These are phyloP conservation scores for Pisolithus thermaeus DNA, from an alignment of 1,284 basidiomycete genomes.

Conservation along the genomic window DNA sequence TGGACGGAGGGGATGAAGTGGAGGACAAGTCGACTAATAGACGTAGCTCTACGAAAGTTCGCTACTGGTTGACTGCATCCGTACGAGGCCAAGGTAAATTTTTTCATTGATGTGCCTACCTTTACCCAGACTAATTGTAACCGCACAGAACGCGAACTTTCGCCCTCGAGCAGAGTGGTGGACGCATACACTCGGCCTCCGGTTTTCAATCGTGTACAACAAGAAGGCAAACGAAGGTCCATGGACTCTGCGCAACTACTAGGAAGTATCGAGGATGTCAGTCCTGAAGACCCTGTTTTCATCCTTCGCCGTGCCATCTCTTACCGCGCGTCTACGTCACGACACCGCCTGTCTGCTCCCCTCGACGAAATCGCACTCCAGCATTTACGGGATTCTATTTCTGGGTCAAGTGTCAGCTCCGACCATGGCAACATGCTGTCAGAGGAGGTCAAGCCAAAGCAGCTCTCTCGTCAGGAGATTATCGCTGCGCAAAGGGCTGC, in stretches of 20 bases:
- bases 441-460: conserved; percentile 32
- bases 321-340: conserved; percentile 62
- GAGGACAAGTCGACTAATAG: conserved; percentile 87
- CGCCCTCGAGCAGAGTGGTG: conserved; percentile 73
- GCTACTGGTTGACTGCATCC: conserved; percentile 71
- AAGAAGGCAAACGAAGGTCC: conserved; percentile 78
- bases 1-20: conserved; percentile 95
- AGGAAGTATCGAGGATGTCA: conserved; percentile 70
- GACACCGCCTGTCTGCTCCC: conserved; percentile 62
- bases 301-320: conserved; percentile 75
- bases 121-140: conserved; percentile 7
- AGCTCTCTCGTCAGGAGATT: conserved; percentile 75
- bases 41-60: conserved; percentile 69
- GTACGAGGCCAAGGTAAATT: conserved; percentile 58
- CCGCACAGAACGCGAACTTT: conserved; percentile 63
- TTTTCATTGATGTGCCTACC: neutral
- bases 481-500: conserved; percentile 89
- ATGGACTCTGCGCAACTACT: conserved; percentile 74
- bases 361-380: conserved; percentile 73
- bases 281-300: conserved; percentile 82
- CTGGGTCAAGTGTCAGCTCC: conserved; percentile 40
- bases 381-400: conserved; percentile 60
- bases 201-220: conserved; percentile 52
- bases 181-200: conserved; percentile 83
- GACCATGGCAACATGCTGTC: conserved; percentile 27